Evolutionary conservation across 768 basidiomycete species (phyloP).

Genomic region (Pulveroboletus ravenelii): DNA sequence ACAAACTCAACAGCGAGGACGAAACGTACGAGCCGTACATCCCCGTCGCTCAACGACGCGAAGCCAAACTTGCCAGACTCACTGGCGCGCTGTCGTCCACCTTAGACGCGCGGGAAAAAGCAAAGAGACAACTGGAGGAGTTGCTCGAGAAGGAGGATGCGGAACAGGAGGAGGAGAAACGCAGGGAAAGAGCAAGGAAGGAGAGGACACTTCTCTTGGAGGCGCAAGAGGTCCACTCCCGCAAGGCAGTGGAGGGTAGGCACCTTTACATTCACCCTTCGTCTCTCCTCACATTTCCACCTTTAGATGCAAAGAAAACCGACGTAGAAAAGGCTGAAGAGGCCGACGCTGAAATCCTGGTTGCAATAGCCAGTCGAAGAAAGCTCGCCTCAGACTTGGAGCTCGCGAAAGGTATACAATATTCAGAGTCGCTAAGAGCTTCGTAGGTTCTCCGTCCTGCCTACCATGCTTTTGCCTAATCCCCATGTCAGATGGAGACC

Average conservation of each 20-base stretch:
- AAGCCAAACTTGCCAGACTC: conserved; percentile 75
- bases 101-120: conserved; percentile 45
- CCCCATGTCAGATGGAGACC: conserved; percentile 71
- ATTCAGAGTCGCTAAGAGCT: conserved; percentile 79
- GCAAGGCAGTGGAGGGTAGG: conserved; percentile 77
- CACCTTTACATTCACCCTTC: background rate
- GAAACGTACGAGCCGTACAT: conserved; percentile 80
- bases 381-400: conserved; percentile 93
- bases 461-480: background rate
- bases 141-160: conserved; percentile 60
- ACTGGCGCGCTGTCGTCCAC: conserved; percentile 51
- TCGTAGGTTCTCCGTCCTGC: conserved; percentile 47
- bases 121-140: conserved; percentile 50
- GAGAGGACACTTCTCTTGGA: conserved; percentile 87
- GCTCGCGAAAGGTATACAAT: conserved; percentile 87
- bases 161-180: conserved; percentile 73
- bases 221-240: conserved; percentile 90
- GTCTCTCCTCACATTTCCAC: conserved; percentile 13
- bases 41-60: conserved; percentile 78
- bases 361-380: conserved; percentile 84
- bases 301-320: conserved; percentile 78
- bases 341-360: conserved; percentile 84
- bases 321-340: conserved; percentile 83
- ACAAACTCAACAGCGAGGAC: conserved; percentile 58
- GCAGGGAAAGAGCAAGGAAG: conserved; percentile 69